phyloP scores from a whole-genome alignment of 1,139 yeast species.

The Kodamaea sp. region DNA sequence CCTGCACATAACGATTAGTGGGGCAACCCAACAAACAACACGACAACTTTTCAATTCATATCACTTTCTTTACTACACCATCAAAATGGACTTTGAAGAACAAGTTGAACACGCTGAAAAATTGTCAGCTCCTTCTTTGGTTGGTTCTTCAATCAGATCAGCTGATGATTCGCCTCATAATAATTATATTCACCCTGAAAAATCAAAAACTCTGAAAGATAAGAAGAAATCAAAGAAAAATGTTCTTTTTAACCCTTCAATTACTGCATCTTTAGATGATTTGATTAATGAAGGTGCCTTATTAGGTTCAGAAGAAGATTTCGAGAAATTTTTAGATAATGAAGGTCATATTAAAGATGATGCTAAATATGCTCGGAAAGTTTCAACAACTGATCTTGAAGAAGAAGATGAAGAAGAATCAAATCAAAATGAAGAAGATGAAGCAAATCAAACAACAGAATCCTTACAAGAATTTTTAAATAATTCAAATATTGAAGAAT shows the following conservation, averaged over 20 bases:
- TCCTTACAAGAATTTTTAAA: constrained; percentile 11
- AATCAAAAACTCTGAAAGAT: constrained; percentile 23
- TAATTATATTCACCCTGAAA: constrained; percentile 48
- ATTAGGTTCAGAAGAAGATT: constrained; percentile 53
- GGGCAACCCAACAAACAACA: neutral
- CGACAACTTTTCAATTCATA: neutral
- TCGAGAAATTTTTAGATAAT: constrained; percentile 49
- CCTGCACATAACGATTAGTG: neutral
- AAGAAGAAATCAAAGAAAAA: constrained; percentile 17
- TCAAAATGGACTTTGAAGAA: constrained; percentile 50
- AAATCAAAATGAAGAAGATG: constrained; percentile 14
- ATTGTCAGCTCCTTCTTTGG: constrained; percentile 51
- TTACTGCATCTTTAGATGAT: constrained; percentile 52
- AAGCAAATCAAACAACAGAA: constrained; percentile 12
- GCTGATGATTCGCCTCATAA: constrained; percentile 48
- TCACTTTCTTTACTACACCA: neutral
- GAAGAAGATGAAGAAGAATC: constrained; percentile 7
- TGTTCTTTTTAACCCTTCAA: constrained; percentile 19
- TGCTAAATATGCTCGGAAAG: constrained; percentile 26
- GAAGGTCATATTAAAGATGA: constrained; percentile 50
- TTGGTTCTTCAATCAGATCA: constrained; percentile 52
- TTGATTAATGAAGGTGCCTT: constrained; percentile 60
- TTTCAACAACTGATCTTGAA: constrained; percentile 3
- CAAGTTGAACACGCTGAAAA: constrained; percentile 57
- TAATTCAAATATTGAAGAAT: neutral